Base-by-base conservation (phyloP, 495 filamentous ascomycete species). In the Aspergillus hancockii region DNA sequence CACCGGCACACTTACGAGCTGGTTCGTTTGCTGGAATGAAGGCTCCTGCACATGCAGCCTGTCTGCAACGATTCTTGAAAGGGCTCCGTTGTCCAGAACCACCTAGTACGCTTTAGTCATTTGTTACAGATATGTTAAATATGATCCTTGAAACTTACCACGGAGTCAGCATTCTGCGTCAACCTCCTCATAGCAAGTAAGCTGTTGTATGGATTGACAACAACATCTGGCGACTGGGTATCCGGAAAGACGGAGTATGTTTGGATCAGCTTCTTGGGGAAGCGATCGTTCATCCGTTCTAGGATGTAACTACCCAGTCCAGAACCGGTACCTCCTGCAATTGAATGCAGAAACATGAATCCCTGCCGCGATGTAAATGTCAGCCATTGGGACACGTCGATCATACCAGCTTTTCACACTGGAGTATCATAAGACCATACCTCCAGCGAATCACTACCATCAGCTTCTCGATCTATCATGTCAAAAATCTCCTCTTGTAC, bases 201-300 rank as follows among this genome's bases (percentile, higher is more conserved):
- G 74, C 92, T 96, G 78, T 98, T 98, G 74, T 98, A 98, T 16
- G 94, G 94, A 67, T 98, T 96, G 50, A 98, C 94, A 28, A 98
- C 93, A 23, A 98, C 93, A 73, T 97, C 91, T 34, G 83, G 86
- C 63, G 88, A 88, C 63, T 90, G 89, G 1, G 88, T 91, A 71
- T 98, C 93, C 12, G 93, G 92, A 65, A 98, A 98, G 36, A 98
- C 95, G 0, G 94, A 98, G 74, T 98, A 98, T 57, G 94, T 98
- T 73, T 98, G 94, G 52, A 98, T 97, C 59, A 98, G 83, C 78
- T 98, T 98, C 79, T 98, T 98, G 46, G 94, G 94, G 63, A 97
- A 98, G 22, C 94, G 85, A 73, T 98, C 94, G 71, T 98, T 98
- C 74, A 98, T 88, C 57, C 90, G 83, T 70, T 98, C 94, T n/a